Evolutionary conservation across 768 basidiomycete species (phyloP).

Genomic region (Aureoboletus auriporus): DNA sequence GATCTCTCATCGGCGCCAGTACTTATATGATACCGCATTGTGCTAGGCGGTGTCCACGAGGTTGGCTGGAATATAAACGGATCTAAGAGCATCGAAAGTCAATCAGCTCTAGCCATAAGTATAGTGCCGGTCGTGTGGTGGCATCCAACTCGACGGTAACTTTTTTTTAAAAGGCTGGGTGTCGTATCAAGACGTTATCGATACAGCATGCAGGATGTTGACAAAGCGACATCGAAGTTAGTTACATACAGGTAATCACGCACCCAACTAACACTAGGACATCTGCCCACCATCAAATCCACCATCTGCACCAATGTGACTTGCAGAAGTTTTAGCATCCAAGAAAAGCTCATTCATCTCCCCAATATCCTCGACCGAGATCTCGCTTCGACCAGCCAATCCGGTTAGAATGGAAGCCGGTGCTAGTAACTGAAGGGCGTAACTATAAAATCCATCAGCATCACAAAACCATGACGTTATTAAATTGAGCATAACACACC

Average conservation of each 20-base stretch:
- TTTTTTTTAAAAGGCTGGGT: background rate
- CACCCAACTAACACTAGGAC: conserved; percentile 21
- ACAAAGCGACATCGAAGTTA: conserved; percentile 4
- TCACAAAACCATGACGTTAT: conserved; percentile 7
- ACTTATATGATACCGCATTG: background rate
- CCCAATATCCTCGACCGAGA: conserved; percentile 82
- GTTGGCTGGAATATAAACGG: background rate
- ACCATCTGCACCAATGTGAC: conserved; percentile 42
- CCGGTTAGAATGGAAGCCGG: conserved; percentile 86
- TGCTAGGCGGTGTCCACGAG: conserved; percentile 4
- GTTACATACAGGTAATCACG: conserved; percentile 1
- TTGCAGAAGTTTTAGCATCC: conserved; percentile 83
- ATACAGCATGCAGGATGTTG: conserved; percentile 7
- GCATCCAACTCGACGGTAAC: too few species aligned
- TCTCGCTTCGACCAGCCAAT: conserved; percentile 73
- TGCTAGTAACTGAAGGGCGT: conserved; percentile 86
- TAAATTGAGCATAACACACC: conserved; percentile 41
- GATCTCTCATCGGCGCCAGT: conserved; percentile 2
- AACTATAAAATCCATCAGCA: conserved; percentile 42
- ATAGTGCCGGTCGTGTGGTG: too few species aligned
- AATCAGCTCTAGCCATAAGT: background rate
- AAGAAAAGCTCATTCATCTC: conserved; percentile 96
- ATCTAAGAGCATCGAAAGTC: conserved; percentile 9
- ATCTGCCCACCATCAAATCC: conserved; percentile 31
- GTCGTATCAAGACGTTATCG: conserved; percentile 1